A percentile compares a stretch with the other conserved stretches of the same genome.
phyloP scores from a whole-genome alignment of 139 green algal genomes.

The Chlamydomonas sp. region DNA sequence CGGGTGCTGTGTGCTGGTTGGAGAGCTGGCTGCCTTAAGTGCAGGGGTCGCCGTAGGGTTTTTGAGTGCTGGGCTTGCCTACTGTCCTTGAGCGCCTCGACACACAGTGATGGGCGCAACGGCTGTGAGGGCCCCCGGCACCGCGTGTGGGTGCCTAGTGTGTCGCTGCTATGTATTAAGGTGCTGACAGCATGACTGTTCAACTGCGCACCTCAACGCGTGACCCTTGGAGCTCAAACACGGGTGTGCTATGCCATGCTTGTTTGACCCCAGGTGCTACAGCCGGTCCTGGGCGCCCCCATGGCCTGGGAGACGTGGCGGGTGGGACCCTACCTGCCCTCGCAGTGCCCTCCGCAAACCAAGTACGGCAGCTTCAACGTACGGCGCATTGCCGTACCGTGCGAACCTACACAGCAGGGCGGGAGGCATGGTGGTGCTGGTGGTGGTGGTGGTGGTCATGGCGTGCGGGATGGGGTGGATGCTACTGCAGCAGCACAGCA shows the following conservation, averaged over 20 bases:
- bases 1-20: too few species aligned
- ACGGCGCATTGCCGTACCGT: not conserved
- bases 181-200: too few species aligned
- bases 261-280: slow-evolving; percentile 13
- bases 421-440: not conserved
- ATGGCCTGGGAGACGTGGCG: slow-evolving; percentile 43
- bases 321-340: not conserved
- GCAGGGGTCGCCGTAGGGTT: too few species aligned
- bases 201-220: too few species aligned
- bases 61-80: too few species aligned
- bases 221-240: too few species aligned
- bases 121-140: not conserved
- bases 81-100: too few species aligned
- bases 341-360: not conserved
- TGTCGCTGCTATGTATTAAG: too few species aligned
- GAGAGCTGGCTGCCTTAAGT: too few species aligned
- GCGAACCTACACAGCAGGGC: not conserved
- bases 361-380: slow-evolving; percentile 13
- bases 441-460: not conserved
- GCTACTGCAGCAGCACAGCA: too few species aligned
- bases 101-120: not conserved
- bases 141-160: not conserved
- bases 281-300: slow-evolving; percentile 1
- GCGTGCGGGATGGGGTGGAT: too few species aligned
- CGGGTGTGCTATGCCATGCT: too few species aligned